These are phyloP conservation scores for Lyophyllum semitale DNA, from an alignment of 768 basidiomycete genomes.

Conservation along the genomic window DNA sequence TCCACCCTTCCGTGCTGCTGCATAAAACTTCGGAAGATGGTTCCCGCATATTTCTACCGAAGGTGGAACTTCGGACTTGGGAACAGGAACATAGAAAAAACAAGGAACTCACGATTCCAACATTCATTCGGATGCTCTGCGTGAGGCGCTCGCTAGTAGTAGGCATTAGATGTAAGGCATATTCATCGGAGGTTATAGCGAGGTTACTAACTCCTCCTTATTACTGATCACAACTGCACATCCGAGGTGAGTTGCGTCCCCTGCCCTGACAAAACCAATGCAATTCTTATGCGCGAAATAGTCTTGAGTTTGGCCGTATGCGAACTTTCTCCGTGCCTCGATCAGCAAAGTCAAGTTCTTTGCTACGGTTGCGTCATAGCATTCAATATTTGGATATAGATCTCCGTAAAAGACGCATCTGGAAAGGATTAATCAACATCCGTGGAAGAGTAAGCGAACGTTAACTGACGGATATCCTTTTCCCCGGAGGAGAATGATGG, in stretches of 20 bases:
- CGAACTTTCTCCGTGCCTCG: slow-evolving; percentile 61
- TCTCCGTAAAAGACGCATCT: slow-evolving; percentile 92
- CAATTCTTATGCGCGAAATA: slow-evolving; percentile 62
- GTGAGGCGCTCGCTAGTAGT: slow-evolving; percentile 28
- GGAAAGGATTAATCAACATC: neutral
- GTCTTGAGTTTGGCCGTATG: slow-evolving; percentile 65
- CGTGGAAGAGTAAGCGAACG: neutral
- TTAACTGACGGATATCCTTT: slow-evolving; percentile 71
- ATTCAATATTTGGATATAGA: slow-evolving; percentile 70
- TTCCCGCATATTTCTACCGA: slow-evolving; percentile 34
- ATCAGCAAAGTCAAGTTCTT: slow-evolving; percentile 57
- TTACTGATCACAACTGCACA: slow-evolving; percentile 79
- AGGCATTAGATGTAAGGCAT: neutral
- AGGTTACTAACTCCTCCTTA: slow-evolving; percentile 36
- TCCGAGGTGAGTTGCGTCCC: slow-evolving; percentile 53
- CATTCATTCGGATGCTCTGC: slow-evolving; percentile 64
- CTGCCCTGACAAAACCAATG: slow-evolving; percentile 76
- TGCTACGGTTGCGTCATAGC: slow-evolving; percentile 57
- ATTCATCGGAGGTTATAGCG: neutral
- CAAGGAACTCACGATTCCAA: slow-evolving; percentile 53
- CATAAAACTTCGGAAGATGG: slow-evolving; percentile 51
- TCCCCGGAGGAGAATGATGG: slow-evolving; percentile 71
- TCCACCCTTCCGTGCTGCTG: slow-evolving; percentile 43
- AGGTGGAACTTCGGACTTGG: neutral
- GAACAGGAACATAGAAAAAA: neutral